Conservation (phyloP, 176 grass and related monocot species). For the Stipa capillata region DNA sequence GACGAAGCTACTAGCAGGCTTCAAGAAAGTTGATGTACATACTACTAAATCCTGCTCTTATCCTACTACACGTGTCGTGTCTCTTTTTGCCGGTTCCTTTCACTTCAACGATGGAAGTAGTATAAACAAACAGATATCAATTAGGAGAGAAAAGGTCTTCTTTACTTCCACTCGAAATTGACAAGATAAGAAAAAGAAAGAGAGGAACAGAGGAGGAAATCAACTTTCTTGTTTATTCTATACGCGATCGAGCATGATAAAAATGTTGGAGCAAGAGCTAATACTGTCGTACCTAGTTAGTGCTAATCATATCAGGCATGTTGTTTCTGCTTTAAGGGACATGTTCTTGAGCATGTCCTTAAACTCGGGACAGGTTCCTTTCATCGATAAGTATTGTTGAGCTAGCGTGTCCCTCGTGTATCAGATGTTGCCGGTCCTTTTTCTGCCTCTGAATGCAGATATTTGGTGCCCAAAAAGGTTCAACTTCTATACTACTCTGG, state of each 20-base stretch:
- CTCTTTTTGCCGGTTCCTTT: neutral
- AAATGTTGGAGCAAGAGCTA: conserved; percentile 1
- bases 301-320: conserved; percentile 12
- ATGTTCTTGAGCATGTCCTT: conserved; percentile 34
- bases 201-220: conserved; percentile 1
- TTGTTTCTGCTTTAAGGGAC: conserved; percentile 56
- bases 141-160: conserved; percentile 12
- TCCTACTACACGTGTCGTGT: neutral
- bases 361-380: conserved; percentile 12
- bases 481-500: neutral
- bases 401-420: conserved; percentile 6
- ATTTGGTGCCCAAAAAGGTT: neutral
- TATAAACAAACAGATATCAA: neutral
- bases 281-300: neutral
- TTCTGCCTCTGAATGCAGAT: neutral
- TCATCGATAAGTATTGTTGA: neutral
- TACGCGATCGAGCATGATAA: neutral
- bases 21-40: neutral
- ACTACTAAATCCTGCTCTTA: neutral
- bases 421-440: neutral
- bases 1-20: neutral
- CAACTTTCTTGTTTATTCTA: conserved; percentile 27
- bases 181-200: conserved; percentile 18
- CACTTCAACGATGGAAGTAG: neutral
- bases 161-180: conserved; percentile 41